Percentiles rank a stretch among this genome's conserved stretches.
Evolutionary conservation across 192 early-diverging fungal species (phyloP).

Genomic region (Obelidium mucronatum): DNA sequence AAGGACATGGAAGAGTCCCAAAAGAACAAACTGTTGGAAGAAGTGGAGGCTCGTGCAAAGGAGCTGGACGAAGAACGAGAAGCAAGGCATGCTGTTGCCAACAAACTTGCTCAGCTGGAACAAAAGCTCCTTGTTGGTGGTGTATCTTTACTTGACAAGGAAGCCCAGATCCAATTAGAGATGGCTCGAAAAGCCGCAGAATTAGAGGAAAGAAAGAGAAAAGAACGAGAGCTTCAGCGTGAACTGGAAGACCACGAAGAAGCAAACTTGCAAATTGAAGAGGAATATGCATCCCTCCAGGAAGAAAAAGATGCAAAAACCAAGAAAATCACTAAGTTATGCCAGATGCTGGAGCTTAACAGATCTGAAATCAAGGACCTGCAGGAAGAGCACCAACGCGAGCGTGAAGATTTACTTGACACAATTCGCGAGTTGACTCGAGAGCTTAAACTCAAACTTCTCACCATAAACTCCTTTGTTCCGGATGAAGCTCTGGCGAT

Average conservation of each 20-base stretch:
- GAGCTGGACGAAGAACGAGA: constrained; percentile 64
- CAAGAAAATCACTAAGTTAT: constrained; percentile 65
- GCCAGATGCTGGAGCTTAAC: constrained; percentile 52
- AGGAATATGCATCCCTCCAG: constrained; percentile 64
- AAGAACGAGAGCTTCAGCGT: constrained; percentile 58
- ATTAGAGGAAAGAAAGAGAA: constrained; percentile 60
- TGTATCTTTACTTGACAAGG: constrained; percentile 60
- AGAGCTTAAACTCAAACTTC: constrained; percentile 61
- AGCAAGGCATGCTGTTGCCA: constrained; percentile 49
- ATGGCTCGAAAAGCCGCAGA: constrained; percentile 57
- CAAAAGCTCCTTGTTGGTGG: constrained; percentile 69
- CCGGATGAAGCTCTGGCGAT: constrained; percentile 57
- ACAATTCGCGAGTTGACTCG: constrained; percentile 63
- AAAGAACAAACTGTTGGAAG: constrained; percentile 54
- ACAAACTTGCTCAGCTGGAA: constrained; percentile 64
- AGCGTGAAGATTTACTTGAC: constrained; percentile 68
- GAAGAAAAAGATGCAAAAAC: constrained; percentile 70
- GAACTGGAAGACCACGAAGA: constrained; percentile 66
- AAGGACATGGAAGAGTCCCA: constrained; percentile 67
- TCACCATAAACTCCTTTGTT: constrained; percentile 61
- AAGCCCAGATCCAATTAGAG: constrained; percentile 36
- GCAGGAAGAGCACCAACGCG: constrained; percentile 65
- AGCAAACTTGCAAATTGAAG: constrained; percentile 66
- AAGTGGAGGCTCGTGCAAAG: constrained; percentile 52
- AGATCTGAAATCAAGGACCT: constrained; percentile 67